Conservation (phyloP, 1,284 basidiomycete species). For the Rhodotorula sp. region DNA sequence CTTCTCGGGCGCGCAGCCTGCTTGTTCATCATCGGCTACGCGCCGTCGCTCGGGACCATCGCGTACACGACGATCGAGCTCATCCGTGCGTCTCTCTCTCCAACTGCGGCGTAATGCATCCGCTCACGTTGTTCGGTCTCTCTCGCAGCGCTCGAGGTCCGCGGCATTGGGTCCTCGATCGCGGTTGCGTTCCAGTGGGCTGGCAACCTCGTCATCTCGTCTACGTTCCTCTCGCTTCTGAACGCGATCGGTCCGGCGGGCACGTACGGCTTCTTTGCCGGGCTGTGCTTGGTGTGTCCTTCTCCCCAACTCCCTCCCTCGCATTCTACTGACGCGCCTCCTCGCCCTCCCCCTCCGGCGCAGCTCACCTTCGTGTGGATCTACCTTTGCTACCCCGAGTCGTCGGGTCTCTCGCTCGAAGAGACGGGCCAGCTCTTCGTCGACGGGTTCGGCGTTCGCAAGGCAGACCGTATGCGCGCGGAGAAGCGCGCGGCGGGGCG, state of each 20-base stretch:
- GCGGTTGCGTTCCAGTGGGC: constrained; percentile 76
- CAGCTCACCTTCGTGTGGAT: constrained; percentile 67
- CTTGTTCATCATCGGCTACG: constrained; percentile 73
- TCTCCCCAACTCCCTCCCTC: too few relatives aligned
- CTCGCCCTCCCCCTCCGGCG: constrained; percentile 50
- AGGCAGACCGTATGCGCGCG: constrained; percentile 43
- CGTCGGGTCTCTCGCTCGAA: constrained; percentile 67
- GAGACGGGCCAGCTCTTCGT: constrained; percentile 61
- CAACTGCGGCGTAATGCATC: too few relatives aligned
- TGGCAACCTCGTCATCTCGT: constrained; percentile 70
- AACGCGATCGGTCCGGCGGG: constrained; percentile 70
- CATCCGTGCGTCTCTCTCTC: constrained; percentile 52
- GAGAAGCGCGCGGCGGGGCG: too few relatives aligned
- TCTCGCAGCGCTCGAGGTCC: constrained; percentile 54
- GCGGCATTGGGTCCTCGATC: constrained; percentile 75
- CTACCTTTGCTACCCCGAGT: constrained; percentile 76
- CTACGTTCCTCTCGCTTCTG: constrained; percentile 72
- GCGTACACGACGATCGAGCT: constrained; percentile 85
- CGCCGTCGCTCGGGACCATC: constrained; percentile 67
- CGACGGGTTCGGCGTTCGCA: constrained; percentile 54
- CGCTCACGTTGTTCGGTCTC: constrained; percentile 41
- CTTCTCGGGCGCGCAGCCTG: neutral
- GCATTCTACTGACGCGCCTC: too few relatives aligned
- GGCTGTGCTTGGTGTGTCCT: constrained; percentile 3
- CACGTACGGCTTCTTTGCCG: constrained; percentile 63